Base-by-base conservation (phyloP, 768 basidiomycete species). In the Arthromyces matolae region DNA sequence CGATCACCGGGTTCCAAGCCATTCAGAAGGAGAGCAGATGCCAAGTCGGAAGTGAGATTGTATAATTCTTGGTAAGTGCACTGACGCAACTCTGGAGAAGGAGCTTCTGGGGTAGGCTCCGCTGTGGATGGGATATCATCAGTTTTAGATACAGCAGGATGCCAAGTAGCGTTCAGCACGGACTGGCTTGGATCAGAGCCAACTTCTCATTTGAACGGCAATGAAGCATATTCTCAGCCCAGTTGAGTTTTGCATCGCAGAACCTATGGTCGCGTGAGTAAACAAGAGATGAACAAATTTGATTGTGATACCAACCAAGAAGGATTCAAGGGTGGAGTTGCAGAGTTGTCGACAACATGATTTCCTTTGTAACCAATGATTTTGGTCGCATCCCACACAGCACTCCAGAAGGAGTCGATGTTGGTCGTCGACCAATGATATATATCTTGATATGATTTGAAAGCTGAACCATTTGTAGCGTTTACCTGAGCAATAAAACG, bases 181-280 rank as follows among this genome's bases (percentile, higher is more conserved):
- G 63, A 87, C 85, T 81, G 53, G 78, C 74, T 72, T 87, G 81
- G 41, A 89, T 74, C 50, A 90, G 71, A 2, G 89, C 87, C 4
- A 77, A 58, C 61, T 83, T 83, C 47, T 74, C 66, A 23, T 69
- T 61, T 31, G 79, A 77, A 51, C 83, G 79, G 60, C 71, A 76
- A 23, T 69, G 67, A 29, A 90, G 69, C 78, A 89, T 84, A 59
- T 90, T 89, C 69, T 91, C 86, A 18, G 89, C 86, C 81, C 84
- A 90, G 60, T 89, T 89, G 37, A 90, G 64, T 25, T 64, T 70
- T 3, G 87, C 81, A 42, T 79, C 75, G 22, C 65, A 57, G 65
- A 89, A 75, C 73, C 73, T 75, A 57, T 35, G n/a, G n/a, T 32
- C 38, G 29, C 44, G 40, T 57, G 34, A 52, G 49, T 31, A 45